Percentiles rank a stretch among this genome's conserved stretches.
Conservation (phyloP, 306 rosid genomes). For the Dalbergia oliveri region DNA sequence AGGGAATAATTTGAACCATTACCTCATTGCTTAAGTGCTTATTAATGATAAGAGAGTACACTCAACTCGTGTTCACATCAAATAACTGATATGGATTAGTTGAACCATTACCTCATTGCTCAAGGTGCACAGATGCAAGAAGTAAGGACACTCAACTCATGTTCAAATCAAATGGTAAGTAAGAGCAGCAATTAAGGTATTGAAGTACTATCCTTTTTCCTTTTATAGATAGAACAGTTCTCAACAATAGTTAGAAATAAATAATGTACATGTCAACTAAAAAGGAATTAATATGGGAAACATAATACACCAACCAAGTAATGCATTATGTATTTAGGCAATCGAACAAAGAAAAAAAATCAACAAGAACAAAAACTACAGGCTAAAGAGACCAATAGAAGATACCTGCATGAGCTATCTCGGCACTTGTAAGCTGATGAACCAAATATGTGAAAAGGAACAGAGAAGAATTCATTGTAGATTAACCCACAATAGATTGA, state of each 20-base stretch:
- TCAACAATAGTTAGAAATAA: not conserved
- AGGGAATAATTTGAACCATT: too few species aligned
- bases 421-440: constrained; percentile 87
- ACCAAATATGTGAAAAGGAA: constrained; percentile 89
- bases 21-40: not conserved
- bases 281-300: not conserved
- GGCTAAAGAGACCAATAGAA: constrained; percentile 34
- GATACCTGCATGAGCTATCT: constrained; percentile 75
- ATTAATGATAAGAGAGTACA: not conserved
- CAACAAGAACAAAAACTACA: not conserved
- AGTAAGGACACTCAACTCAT: too few species aligned
- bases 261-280: not conserved
- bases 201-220: too few species aligned
- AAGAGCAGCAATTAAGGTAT: not conserved
- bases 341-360: not conserved
- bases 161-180: too few species aligned
- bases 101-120: too few species aligned
- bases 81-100: too few species aligned
- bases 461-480: constrained; percentile 93
- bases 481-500: constrained; percentile 92
- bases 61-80: not conserved
- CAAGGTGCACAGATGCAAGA: too few species aligned
- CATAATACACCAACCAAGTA: not conserved
- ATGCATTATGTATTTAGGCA: constrained; percentile 1
- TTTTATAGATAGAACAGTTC: too few species aligned